A percentile compares a stretch with the other conserved stretches of the same genome.
phyloP scores from a whole-genome alignment of 139 green algal species.

The Micractinium sp. region DNA sequence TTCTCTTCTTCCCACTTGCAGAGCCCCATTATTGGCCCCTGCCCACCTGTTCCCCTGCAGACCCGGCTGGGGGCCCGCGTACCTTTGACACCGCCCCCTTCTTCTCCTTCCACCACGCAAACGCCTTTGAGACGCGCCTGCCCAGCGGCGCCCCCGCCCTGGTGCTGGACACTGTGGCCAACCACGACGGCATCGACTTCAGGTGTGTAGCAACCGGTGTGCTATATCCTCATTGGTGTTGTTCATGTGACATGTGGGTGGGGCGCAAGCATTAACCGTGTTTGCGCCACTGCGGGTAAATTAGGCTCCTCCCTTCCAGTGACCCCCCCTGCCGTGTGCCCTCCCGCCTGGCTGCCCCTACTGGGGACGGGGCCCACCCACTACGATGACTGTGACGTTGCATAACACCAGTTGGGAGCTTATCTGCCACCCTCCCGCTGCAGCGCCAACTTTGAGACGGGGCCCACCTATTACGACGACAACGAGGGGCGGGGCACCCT shows the following conservation, averaged over 20 bases:
- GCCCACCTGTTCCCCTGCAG: neutral
- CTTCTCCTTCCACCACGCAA: slow-evolving; percentile 48
- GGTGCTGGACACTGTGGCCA: slow-evolving; percentile 46
- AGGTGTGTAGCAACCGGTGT: neutral
- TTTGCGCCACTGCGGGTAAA: too few relatives aligned
- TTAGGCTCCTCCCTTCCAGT: too few relatives aligned
- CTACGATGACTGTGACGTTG: too few relatives aligned
- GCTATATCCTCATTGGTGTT: too few relatives aligned
- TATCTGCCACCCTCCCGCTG: neutral
- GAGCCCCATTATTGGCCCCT: neutral
- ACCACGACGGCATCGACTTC: slow-evolving; percentile 41
- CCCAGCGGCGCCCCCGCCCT: slow-evolving; percentile 12
- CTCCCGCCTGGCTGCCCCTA: neutral
- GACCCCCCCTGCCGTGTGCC: too few relatives aligned
- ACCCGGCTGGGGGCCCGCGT: neutral
- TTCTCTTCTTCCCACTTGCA: neutral
- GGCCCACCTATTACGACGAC: slow-evolving; percentile 30
- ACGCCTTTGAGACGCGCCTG: slow-evolving; percentile 38
- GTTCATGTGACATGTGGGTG: too few relatives aligned
- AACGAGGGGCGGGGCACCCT: slow-evolving; percentile 38
- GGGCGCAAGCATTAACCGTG: neutral
- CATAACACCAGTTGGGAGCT: too few relatives aligned
- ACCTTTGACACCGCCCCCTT: slow-evolving; percentile 22
- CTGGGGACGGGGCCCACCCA: too few relatives aligned
- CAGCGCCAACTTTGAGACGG: slow-evolving; percentile 34